Evolutionary conservation across 441 rosid genomes (phyloP).

Genomic region (Omphalea diandra): DNA sequence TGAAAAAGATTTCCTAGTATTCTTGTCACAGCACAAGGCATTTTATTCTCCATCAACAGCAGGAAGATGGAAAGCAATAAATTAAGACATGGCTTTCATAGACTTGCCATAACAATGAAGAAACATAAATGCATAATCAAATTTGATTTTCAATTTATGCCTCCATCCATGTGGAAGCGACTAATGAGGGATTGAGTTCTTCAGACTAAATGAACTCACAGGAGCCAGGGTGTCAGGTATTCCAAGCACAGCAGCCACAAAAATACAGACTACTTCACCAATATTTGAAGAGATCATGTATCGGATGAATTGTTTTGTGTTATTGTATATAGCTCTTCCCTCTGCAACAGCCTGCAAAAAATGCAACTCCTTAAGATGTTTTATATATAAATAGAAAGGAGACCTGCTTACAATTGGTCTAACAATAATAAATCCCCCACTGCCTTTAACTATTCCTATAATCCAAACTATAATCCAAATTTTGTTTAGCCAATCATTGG

Average conservation of each 20-base stretch:
- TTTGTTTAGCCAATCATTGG: not conserved
- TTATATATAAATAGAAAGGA: slow-evolving; percentile 16
- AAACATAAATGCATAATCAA: not conserved
- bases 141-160: not conserved
- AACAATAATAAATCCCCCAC: not conserved
- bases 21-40: not conserved
- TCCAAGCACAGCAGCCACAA: slow-evolving; percentile 99
- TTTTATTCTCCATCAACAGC: not conserved
- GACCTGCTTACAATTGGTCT: not conserved
- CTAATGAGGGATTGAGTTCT: slow-evolving; percentile 12
- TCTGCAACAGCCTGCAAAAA: slow-evolving; percentile 92
- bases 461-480: not conserved
- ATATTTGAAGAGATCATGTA: slow-evolving; percentile 99
- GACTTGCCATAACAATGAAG: not conserved
- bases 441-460: not conserved
- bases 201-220: slow-evolving; percentile 55
- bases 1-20: not conserved
- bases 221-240: slow-evolving; percentile 99
- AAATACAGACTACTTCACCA: slow-evolving; percentile 99
- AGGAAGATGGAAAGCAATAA: not conserved
- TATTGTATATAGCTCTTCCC: slow-evolving; percentile 99
- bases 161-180: not conserved
- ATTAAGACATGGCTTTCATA: not conserved
- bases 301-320: slow-evolving; percentile 98
- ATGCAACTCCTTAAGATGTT: slow-evolving; percentile 23